These are phyloP conservation scores for Pseudopyrenochaeta lycopersici DNA, from an alignment of 2,329 filamentous ascomycete genomes.

Conservation along the genomic window DNA sequence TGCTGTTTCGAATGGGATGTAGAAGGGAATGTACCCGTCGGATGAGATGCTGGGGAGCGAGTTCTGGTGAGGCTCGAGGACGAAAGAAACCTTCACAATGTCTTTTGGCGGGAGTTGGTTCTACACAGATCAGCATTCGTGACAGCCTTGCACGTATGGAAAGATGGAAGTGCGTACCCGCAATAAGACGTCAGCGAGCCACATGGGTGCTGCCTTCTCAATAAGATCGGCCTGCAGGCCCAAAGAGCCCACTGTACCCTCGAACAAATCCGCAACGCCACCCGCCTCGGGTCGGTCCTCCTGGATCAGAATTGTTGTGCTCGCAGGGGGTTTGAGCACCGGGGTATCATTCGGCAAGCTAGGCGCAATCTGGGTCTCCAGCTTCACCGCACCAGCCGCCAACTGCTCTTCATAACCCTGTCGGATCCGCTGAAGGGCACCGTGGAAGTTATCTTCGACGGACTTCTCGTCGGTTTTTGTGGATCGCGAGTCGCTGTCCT, in stretches of 20 bases:
- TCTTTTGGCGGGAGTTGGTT: conserved; percentile 88
- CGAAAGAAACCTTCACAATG: conserved; percentile 94
- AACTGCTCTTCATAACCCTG: conserved; percentile 76
- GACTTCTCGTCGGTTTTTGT: conserved; percentile 72
- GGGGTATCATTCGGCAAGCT: conserved; percentile 78
- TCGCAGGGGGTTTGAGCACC: conserved; percentile 74
- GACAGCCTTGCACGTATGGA: neutral
- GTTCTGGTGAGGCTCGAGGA: conserved; percentile 83
- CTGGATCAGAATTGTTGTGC: conserved; percentile 70
- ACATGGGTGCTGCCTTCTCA: conserved; percentile 86
- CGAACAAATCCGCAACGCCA: conserved; percentile 83
- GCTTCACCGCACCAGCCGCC: conserved; percentile 56
- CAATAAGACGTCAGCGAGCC: conserved; percentile 89
- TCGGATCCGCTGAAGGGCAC: conserved; percentile 75
- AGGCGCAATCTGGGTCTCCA: conserved; percentile 73
- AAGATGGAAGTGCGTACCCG: conserved; percentile 57
- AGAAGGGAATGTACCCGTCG: conserved; percentile 66
- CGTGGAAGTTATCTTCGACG: conserved; percentile 78
- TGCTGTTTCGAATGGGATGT: conserved; percentile 33
- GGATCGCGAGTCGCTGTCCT: conserved; percentile 67
- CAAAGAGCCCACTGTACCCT: conserved; percentile 83
- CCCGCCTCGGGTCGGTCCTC: conserved; percentile 70
- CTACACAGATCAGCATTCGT: conserved; percentile 48
- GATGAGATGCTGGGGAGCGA: conserved; percentile 77
- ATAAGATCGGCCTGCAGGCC: conserved; percentile 82